phyloP scores from a whole-genome alignment of 176 grass and related monocot genomes.

The Thinopyrum elongatum region DNA sequence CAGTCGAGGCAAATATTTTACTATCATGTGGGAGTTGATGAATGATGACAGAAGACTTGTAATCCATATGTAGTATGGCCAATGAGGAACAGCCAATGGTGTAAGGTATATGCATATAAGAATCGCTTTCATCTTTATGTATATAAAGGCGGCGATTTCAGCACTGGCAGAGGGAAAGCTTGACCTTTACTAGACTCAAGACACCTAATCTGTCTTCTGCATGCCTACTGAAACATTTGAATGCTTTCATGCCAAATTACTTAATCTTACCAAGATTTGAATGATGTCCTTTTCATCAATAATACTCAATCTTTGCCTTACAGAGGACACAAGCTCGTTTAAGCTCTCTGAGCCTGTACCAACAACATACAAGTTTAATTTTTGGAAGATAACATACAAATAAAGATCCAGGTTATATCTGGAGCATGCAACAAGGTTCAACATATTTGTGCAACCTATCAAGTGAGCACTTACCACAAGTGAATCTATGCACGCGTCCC shows the following conservation, averaged over 20 bases:
- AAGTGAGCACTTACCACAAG: slow-evolving; percentile 55
- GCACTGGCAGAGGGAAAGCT: slow-evolving; percentile 1
- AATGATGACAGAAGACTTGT: slow-evolving; percentile 4
- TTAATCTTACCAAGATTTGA: slow-evolving; percentile 78
- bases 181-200: slow-evolving; percentile 10
- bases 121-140: background rate
- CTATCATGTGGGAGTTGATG: background rate
- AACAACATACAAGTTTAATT: slow-evolving; percentile 19
- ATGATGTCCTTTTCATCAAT: slow-evolving; percentile 43
- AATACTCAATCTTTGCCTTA: slow-evolving; percentile 66
- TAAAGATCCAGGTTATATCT: slow-evolving; percentile 23
- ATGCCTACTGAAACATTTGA: slow-evolving; percentile 8
- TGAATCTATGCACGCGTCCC: slow-evolving; percentile 79
- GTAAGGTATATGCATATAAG: background rate
- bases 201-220: slow-evolving; percentile 1
- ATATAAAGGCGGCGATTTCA: slow-evolving; percentile 9
- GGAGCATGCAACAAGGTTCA: background rate
- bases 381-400: slow-evolving; percentile 18
- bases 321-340: slow-evolving; percentile 58
- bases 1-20: background rate
- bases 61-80: slow-evolving; percentile 1
- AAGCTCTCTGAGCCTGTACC: slow-evolving; percentile 62
- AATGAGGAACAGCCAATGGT: slow-evolving; percentile 1
- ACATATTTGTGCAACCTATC: slow-evolving; percentile 29
- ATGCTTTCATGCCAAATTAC: slow-evolving; percentile 14